phyloP scores from a whole-genome alignment of 2,329 filamentous ascomycete genomes.

The Colletotrichum sp. region DNA sequence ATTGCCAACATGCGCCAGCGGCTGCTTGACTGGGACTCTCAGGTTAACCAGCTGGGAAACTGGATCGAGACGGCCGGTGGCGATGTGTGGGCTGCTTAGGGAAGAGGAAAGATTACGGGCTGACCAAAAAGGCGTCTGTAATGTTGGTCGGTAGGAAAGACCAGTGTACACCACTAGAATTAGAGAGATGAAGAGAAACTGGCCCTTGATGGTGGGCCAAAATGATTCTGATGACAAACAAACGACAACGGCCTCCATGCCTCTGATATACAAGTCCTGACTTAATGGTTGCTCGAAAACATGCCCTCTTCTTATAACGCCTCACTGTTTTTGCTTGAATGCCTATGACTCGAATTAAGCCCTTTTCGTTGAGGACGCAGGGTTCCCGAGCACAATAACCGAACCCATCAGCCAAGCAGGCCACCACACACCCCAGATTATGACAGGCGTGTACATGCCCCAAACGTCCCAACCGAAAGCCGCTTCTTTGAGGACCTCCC shows the following conservation, averaged over 20 bases:
- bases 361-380: not conserved
- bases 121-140: not conserved
- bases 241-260: not conserved
- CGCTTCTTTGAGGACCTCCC: conserved; percentile 70
- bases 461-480: conserved; percentile 89
- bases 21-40: conserved; percentile 92
- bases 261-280: not conserved
- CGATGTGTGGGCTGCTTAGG: conserved; percentile 90
- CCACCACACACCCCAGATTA: conserved; percentile 97
- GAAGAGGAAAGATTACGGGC: not conserved
- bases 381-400: conserved; percentile 54
- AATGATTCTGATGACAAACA: conserved; percentile 15
- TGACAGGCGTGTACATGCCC: conserved; percentile 86
- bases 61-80: conserved; percentile 95
- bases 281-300: not conserved
- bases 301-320: not conserved
- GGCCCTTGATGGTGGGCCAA: not conserved
- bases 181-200: not conserved
- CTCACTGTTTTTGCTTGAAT: not conserved
- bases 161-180: conserved; percentile 22
- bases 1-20: conserved; percentile 90
- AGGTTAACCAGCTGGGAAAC: conserved; percentile 93
- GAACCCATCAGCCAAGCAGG: conserved; percentile 81
- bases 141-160: not conserved
- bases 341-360: not conserved